These are phyloP conservation scores for Colletotrichum orbiculare DNA, from an alignment of 2,329 filamentous ascomycete genomes.

Conservation along the genomic window DNA sequence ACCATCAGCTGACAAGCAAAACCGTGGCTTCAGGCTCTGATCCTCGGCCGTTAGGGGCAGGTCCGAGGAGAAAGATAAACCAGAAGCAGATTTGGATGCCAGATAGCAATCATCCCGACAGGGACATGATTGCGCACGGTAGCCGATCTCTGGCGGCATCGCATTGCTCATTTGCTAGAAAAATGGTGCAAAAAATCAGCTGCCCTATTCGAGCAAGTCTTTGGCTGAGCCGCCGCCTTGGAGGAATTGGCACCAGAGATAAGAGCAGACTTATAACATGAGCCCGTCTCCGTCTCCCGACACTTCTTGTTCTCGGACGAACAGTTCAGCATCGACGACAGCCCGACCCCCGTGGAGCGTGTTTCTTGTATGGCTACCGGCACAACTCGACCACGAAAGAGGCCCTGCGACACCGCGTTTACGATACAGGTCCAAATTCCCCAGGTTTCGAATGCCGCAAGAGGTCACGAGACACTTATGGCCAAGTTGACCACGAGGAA, in stretches of 20 bases:
- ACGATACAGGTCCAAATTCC: background rate
- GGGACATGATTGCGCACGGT: conserved; percentile 34
- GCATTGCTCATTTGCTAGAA: conserved; percentile 33
- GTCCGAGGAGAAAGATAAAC: conserved; percentile 33
- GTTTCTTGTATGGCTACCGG: background rate
- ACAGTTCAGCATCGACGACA: background rate
- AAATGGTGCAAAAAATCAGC: conserved; percentile 35
- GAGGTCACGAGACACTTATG: conserved; percentile 15
- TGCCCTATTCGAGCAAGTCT: conserved; percentile 34
- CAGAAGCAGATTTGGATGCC: conserved; percentile 4
- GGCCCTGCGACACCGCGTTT: background rate
- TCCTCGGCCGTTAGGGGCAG: conserved; percentile 27
- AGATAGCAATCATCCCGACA: conserved; percentile 31
- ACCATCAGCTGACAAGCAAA: background rate
- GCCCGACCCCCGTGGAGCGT: background rate
- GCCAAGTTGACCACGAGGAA: conserved; percentile 4
- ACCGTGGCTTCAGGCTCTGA: background rate
- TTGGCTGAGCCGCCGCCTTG: conserved; percentile 17
- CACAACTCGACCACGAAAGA: background rate
- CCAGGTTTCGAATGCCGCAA: background rate
- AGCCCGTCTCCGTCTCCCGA: background rate
- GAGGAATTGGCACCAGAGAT: conserved; percentile 28
- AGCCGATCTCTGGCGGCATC: conserved; percentile 35
- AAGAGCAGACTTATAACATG: conserved; percentile 32
- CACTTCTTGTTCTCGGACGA: background rate